Evolutionary conservation across 257 asterid genomes (phyloP), one percentile per base, ranked within the genome.

Genomic region (Striga asiatica): DNA sequence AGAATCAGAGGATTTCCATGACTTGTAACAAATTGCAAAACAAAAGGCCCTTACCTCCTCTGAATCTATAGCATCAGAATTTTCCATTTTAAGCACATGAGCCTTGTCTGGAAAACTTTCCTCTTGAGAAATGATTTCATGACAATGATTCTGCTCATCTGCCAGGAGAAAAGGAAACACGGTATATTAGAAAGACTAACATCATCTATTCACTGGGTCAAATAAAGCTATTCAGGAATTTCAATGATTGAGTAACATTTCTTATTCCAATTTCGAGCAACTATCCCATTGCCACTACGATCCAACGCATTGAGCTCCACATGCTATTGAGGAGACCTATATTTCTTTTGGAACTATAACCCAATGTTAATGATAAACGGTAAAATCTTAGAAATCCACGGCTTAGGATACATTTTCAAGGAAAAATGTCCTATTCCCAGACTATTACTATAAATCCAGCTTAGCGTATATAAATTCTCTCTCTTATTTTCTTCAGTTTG

Each of bases 1-100:
- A 39, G 18, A 59, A 48, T 62, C 19, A 2, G 37, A 31, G 32
- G 23, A 54, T 54, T 53, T 62, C 38, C 56, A 62, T 50, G 58
- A 56, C 42, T 43, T 23, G 67, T 57, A 70, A 45, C 25, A 60
- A 50, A 47, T 32, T 59, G 58, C 42, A 35, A 62, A 56, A 39
- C 17, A 63, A 29, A 53, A 50, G 49, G 52, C 48, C 53, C 85
- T 49, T 62, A 83, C 96, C 94, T 77, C 85, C 37, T 52, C 80
- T 20, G 81, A 66, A 50, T 71, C 92, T 16, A 56, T 61, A 56
- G 66, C 19, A 55, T 70, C 74, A 61, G 71, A 37, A 21, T 64
- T 67, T 54, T 54, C 78, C 61, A 43, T 64, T 60, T 72, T 77
- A 50, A 52, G 74, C 2, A 50, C 20, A 52, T 54, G 71, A 61